phyloP scores from a whole-genome alignment of 345 rosid genomes.

The Cardamine chenopodiifolia region DNA sequence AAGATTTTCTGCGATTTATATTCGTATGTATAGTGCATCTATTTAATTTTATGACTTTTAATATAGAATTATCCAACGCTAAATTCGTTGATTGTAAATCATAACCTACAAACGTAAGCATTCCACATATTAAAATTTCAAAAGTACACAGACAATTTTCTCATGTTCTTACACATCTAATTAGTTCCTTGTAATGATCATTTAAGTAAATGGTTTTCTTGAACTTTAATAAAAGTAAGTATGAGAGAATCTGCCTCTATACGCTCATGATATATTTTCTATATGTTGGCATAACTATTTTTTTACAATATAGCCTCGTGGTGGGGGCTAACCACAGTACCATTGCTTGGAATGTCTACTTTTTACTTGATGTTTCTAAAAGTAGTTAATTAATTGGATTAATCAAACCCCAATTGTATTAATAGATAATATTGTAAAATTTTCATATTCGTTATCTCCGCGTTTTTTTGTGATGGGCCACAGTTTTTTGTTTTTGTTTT shows the following conservation, averaged over 20 bases:
- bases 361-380: background rate
- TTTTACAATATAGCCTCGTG: conserved; percentile 34
- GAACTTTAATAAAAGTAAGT: background rate
- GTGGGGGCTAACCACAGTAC: conserved; percentile 42
- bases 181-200: background rate
- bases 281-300: conserved; percentile 44
- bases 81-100: no score
- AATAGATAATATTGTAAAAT: background rate
- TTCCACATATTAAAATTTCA: no score
- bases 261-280: conserved; percentile 43
- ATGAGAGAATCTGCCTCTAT: conserved; percentile 25
- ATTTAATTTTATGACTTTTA: no score
- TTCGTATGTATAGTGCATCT: no score
- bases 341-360: conserved; percentile 31
- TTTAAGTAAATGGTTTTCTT: background rate
- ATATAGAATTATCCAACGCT: no score
- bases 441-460: background rate
- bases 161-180: conserved; percentile 1
- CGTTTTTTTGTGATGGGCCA: no score
- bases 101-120: no score
- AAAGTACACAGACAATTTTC: no score
- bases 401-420: background rate
- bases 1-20: no score
- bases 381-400: conserved; percentile 10
- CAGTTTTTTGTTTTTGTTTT: no score